Conservation (phyloP, 192 early-diverging fungal species). For the Coemansia asiatica region DNA sequence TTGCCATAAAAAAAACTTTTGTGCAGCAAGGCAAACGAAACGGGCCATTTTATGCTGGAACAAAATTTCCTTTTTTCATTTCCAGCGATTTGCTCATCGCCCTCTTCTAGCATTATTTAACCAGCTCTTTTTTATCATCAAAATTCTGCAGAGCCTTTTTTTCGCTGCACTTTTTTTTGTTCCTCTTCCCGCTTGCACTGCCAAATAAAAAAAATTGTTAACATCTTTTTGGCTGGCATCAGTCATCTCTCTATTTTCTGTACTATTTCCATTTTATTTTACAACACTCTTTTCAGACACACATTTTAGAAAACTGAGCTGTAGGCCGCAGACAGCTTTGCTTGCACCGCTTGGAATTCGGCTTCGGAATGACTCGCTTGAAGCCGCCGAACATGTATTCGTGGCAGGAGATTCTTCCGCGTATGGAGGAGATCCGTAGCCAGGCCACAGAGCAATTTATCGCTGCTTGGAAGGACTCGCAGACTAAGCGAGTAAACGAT, state of each 20-base stretch:
- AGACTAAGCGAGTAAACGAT: conserved; percentile 20
- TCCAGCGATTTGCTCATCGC: background rate
- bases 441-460: conserved; percentile 54
- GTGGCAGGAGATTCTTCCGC: conserved; percentile 52
- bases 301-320: background rate
- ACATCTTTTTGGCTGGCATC: background rate
- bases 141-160: background rate
- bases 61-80: background rate
- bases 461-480: conserved; percentile 40
- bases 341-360: conserved; percentile 11
- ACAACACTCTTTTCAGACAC: background rate
- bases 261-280: background rate
- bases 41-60: background rate
- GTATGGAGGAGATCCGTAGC: conserved; percentile 53
- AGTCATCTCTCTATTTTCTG: background rate
- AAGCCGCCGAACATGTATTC: conserved; percentile 29
- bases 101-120: background rate
- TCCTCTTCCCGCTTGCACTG: background rate
- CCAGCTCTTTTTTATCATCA: conserved; percentile 2
- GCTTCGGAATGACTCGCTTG: conserved; percentile 21
- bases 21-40: background rate
- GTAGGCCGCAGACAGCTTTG: conserved; percentile 1
- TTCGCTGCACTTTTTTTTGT: background rate
- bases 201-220: background rate
- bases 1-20: too few relatives aligned